Percentiles rank a stretch among this genome's conserved stretches.
Conservation (phyloP, 2,329 filamentous ascomycete species). For the Alternaria brassicicola region DNA sequence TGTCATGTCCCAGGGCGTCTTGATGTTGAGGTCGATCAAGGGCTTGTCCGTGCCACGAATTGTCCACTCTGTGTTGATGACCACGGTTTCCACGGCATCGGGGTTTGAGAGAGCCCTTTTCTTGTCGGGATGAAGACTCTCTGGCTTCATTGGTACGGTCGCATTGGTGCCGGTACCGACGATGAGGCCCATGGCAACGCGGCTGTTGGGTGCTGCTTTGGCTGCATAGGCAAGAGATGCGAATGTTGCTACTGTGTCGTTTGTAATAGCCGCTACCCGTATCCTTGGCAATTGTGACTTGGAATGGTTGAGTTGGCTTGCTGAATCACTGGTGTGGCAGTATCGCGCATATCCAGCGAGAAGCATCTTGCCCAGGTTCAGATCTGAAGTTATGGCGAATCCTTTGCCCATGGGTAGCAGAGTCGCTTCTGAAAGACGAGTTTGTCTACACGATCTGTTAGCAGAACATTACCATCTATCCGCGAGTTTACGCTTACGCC, state of each 20-base stretch:
- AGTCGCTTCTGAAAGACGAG: constrained; percentile 65
- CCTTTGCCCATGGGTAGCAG: constrained; percentile 75
- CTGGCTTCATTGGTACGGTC: constrained; percentile 73
- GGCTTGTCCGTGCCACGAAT: constrained; percentile 77
- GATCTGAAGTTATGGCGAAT: constrained; percentile 65
- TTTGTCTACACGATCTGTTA: constrained; percentile 53
- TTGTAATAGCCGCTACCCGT: constrained; percentile 76
- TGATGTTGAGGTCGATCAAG: constrained; percentile 65
- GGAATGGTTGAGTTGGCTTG: constrained; percentile 14
- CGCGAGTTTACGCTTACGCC: constrained; percentile 44
- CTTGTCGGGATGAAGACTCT: constrained; percentile 68
- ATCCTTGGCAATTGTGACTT: constrained; percentile 61
- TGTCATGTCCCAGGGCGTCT: constrained; percentile 72
- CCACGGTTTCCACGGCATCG: constrained; percentile 63
- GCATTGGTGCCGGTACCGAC: constrained; percentile 83
- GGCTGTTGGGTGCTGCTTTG: constrained; percentile 64
- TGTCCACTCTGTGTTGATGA: constrained; percentile 85
- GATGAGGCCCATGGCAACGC: constrained; percentile 79
- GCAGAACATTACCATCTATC: neutral
- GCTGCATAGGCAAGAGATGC: constrained; percentile 77
- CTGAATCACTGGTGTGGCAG: constrained; percentile 49
- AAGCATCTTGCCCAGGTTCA: constrained; percentile 66
- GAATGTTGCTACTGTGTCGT: constrained; percentile 80
- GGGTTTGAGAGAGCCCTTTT: constrained; percentile 47
- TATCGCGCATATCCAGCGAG: constrained; percentile 64